Evolutionary conservation across 73 alveolate genomes (phyloP).

Genomic region (Tetrahymena thermophila): DNA sequence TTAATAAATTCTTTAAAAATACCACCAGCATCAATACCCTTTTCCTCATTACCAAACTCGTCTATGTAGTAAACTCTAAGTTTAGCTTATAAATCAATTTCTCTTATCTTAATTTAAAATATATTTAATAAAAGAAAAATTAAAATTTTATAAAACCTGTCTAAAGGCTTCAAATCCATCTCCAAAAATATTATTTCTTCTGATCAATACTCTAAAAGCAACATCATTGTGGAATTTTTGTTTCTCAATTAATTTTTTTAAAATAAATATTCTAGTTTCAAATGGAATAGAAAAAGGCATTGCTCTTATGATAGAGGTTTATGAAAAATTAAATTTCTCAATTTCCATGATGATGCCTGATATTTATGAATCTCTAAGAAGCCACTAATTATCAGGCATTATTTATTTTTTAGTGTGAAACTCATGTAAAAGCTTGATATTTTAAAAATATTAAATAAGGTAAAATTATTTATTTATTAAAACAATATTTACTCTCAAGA

Average conservation of each 20-base stretch:
- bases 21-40: slow-evolving; percentile 95
- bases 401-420: neutral
- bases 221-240: slow-evolving; percentile 6
- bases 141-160: neutral
- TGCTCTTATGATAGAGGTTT: slow-evolving; percentile 11
- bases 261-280: slow-evolving; percentile 54
- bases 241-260: slow-evolving; percentile 30
- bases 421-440: slow-evolving; percentile 10
- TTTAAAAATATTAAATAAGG: neutral
- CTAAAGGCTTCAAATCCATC: slow-evolving; percentile 58
- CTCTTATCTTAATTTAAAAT: neutral
- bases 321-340: neutral
- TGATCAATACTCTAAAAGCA: slow-evolving; percentile 41
- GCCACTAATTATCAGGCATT: neutral
- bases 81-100: slow-evolving; percentile 37
- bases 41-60: slow-evolving; percentile 69
- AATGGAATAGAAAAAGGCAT: slow-evolving; percentile 75
- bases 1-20: slow-evolving; percentile 86
- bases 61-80: slow-evolving; percentile 53
- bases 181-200: slow-evolving; percentile 44
- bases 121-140: neutral
- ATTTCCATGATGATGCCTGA: slow-evolving; percentile 1
- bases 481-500: neutral
- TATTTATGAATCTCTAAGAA: slow-evolving; percentile 26
- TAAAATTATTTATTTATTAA: neutral